Base-by-base conservation (phyloP, 2,329 filamentous ascomycete species). In the Claviceps quebecensis region DNA sequence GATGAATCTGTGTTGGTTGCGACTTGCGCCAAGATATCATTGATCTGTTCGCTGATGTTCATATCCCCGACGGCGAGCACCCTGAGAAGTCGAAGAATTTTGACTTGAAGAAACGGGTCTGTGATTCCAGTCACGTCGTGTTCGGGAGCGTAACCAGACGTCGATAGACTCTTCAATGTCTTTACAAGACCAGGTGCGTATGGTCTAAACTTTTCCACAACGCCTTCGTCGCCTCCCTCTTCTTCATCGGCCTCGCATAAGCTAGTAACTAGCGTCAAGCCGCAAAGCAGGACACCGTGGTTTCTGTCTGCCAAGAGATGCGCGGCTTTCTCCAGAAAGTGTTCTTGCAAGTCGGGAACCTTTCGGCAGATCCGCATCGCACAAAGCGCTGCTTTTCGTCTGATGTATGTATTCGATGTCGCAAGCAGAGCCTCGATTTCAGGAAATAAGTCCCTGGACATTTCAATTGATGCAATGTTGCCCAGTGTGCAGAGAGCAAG, bases 291-390 rank as follows among this genome's bases (percentile, higher is more conserved):
- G 17, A 98, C 94, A 39, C 93, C 94, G 59, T 98, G 93, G 69
- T 98, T 98, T 55, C 93, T 78, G 67, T 98, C 93, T 26, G 88
- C 86, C 22, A 98, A 73, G 9, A 98, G 75, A 29, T 87, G 77
- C 55, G 93, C 86, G 16, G 91, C 87, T 67, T 97, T 97, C 55
- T 98, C 93, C 53, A 96, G 66, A 63, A 98, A 98, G 69, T 98
- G 90, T 67, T 98, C 94, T 68, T 95, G 88, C 50, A 98, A 72
- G 66, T 98, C 93, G 5, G 94, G 93, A 11, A 98, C 93, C 69
- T 98, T 98, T 61, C 89, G 85, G 71, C 90, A 96, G 75, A 98
- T 96, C 58, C 90, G 81, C 93, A 98, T 98, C 48, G 93, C 93
- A 69, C 93, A 98, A n/a, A 98, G 77, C 4, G 93, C 93, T 17